Base-by-base conservation (phyloP, 495 filamentous ascomycete genomes). In the Neurospora hispaniola region DNA sequence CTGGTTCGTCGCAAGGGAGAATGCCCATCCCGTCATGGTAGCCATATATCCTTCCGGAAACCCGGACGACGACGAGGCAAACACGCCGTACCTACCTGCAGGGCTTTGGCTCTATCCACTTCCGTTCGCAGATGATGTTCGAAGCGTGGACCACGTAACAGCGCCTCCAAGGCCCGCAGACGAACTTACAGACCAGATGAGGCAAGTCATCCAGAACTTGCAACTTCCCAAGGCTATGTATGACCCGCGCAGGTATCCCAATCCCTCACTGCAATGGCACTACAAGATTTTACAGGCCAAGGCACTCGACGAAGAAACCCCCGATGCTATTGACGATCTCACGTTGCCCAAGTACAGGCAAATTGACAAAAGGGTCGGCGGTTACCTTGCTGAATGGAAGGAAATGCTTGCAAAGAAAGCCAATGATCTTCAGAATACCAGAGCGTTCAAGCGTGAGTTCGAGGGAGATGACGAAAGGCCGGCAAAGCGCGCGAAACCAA, bases 191-290 rank as follows among this genome's bases (percentile, higher is more conserved):
- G 93, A 97, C 77, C 81, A 81, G 42, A 98, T 98, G 96, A 85
- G 92, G 20, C 84, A 85, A 11, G 86, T 97, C 9, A 85, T 98
- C 8, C 90, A 93, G 76, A 93, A 97, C 76, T 81, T 99, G 12
- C 94, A 98, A 76, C 89, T 99, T 12, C 96, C 96, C 0, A 94
- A 92, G 75, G 94, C 88, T 2, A 79, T 84, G 4, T 99, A 97
- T 78, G 90, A 94, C 72, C 94, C 95, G 18, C 80, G 83, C 3
- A 95, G 92, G 79, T 98, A 98, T 78, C 93, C 96, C 0, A 99
- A 99, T 75, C 96, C 96, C 74, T 88, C 91, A 1, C 87, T 99
- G 70, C 96, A 99, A 85, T 99, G 96, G 96, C 94, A 97, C 81
- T 99, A 98, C 82, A 91, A 90, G 66, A 95, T 98, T 54, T 84